A percentile compares a stretch with the other conserved stretches of the same genome.
These are phyloP conservation scores for Phaeotremella skinneri DNA, from an alignment of 768 basidiomycete genomes.

Conservation along the genomic window DNA sequence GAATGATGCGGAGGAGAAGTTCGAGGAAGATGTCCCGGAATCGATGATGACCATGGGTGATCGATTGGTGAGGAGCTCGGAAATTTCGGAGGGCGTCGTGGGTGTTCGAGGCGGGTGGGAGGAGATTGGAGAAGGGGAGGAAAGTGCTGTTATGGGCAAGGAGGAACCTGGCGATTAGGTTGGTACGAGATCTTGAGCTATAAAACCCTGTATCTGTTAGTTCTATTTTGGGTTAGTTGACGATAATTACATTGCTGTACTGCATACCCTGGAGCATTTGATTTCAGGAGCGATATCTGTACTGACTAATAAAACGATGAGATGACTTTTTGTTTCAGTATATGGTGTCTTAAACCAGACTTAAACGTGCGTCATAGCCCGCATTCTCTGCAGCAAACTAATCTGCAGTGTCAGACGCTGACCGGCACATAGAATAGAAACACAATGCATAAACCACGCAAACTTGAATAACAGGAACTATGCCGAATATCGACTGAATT, in stretches of 20 bases:
- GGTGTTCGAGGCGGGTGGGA: constrained; percentile 41
- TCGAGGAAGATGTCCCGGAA: constrained; percentile 44
- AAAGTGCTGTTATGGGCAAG: constrained; percentile 42
- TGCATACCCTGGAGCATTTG: too few relatives aligned
- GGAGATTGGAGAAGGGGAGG: constrained; percentile 41
- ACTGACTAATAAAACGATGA: too few relatives aligned
- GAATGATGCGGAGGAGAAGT: constrained; percentile 32
- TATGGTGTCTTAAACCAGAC: too few relatives aligned
- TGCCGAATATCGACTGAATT: neutral
- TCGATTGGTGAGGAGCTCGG: constrained; percentile 40
- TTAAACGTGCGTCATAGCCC: too few relatives aligned
- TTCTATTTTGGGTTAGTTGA: too few relatives aligned
- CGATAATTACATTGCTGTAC: too few relatives aligned
- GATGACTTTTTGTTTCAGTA: too few relatives aligned
- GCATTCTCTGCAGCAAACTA: too few relatives aligned
- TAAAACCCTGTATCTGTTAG: neutral
- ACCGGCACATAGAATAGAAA: neutral
- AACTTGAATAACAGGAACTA: neutral
- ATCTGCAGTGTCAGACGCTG: neutral
- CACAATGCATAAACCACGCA: constrained; percentile 1
- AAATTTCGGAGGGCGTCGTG: constrained; percentile 38
- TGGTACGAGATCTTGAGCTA: neutral
- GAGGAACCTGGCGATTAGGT: constrained; percentile 39
- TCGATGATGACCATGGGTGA: constrained; percentile 42
- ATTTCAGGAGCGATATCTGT: too few relatives aligned